A percentile compares a stretch with the other conserved stretches of the same genome.
phyloP scores from a whole-genome alignment of 345 rosid species.

The Durio zibethinus region DNA sequence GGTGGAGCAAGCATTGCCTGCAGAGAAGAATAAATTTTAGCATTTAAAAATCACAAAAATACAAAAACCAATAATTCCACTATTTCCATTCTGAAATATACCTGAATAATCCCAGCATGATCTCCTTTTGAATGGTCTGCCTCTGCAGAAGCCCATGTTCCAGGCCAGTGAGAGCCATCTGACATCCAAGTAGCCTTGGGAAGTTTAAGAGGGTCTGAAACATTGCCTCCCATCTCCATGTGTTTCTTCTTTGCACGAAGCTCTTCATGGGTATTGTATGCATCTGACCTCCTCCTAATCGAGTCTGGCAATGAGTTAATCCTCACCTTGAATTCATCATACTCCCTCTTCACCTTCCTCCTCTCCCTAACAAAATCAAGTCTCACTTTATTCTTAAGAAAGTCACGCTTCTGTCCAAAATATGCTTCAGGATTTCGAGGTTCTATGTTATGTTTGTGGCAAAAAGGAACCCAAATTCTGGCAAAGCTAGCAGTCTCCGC shows the following conservation, averaged over 20 bases:
- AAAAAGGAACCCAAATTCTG: conserved; percentile 74
- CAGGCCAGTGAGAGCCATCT: conserved; percentile 87
- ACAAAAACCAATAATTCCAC: background rate
- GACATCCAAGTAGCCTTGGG: conserved; percentile 84
- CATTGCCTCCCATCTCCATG: conserved; percentile 49
- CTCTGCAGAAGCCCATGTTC: conserved; percentile 75
- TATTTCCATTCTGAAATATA: conserved; percentile 16
- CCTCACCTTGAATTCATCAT: conserved; percentile 82
- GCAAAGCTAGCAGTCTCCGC: conserved; percentile 82
- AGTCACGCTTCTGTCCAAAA: conserved; percentile 67
- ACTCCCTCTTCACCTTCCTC: conserved; percentile 78
- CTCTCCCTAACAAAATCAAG: conserved; percentile 73
- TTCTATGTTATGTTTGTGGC: conserved; percentile 65
- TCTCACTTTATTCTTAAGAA: conserved; percentile 71
- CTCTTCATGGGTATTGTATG: conserved; percentile 75
- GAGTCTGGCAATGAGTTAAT: conserved; percentile 68
- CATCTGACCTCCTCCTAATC: conserved; percentile 71
- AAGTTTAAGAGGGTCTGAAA: conserved; percentile 38
- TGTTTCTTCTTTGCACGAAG: conserved; percentile 66
- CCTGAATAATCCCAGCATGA: conserved; percentile 84
- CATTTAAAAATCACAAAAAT: conserved; percentile 2
- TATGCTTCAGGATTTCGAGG: conserved; percentile 79
- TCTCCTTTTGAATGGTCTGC: conserved; percentile 62
- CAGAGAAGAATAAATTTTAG: conserved; percentile 1
- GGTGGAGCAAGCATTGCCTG: conserved; percentile 90